Conservation (phyloP, 2,329 filamentous ascomycete genomes). For the Scedosporium minutisporum region DNA sequence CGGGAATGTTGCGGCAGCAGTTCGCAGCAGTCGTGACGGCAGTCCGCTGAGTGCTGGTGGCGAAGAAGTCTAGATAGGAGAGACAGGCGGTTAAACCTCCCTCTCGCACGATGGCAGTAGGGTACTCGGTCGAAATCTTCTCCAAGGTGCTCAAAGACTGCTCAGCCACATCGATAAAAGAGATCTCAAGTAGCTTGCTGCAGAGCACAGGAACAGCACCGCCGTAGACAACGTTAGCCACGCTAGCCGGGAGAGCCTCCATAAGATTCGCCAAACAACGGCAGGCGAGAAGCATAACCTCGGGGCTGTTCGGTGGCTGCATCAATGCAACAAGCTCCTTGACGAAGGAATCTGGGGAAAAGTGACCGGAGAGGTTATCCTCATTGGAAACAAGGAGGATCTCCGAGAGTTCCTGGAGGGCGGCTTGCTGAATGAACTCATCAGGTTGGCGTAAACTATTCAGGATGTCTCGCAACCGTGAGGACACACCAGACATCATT, state of each 20-base stretch:
- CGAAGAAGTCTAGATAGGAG: slow-evolving; percentile 94
- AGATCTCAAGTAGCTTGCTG: slow-evolving; percentile 89
- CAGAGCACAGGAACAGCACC: slow-evolving; percentile 90
- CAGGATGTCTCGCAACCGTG: slow-evolving; percentile 69
- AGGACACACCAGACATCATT: slow-evolving; percentile 80
- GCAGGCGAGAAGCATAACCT: slow-evolving; percentile 94
- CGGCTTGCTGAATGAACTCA: slow-evolving; percentile 83
- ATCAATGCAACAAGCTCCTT: slow-evolving; percentile 89
- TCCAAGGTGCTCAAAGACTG: slow-evolving; percentile 93
- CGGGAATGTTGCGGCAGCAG: slow-evolving; percentile 92
- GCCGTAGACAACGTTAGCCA: slow-evolving; percentile 94
- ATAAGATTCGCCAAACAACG: slow-evolving; percentile 94
- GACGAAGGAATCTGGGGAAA: slow-evolving; percentile 87
- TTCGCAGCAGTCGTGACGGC: slow-evolving; percentile 97
- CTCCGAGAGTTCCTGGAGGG: slow-evolving; percentile 86
- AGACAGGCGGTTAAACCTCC: slow-evolving; percentile 92
- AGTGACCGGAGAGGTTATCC: slow-evolving; percentile 90
- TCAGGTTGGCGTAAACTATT: slow-evolving; percentile 71
- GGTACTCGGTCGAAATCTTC: slow-evolving; percentile 95
- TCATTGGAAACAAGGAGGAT: slow-evolving; percentile 91
- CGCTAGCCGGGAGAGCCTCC: slow-evolving; percentile 88
- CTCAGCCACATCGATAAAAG: slow-evolving; percentile 94
- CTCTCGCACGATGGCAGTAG: slow-evolving; percentile 87
- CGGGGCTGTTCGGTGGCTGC: slow-evolving; percentile 80
- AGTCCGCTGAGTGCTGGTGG: slow-evolving; percentile 90